These are phyloP conservation scores for Aspergillus biplanus DNA, from an alignment of 495 filamentous ascomycete genomes.

Conservation along the genomic window DNA sequence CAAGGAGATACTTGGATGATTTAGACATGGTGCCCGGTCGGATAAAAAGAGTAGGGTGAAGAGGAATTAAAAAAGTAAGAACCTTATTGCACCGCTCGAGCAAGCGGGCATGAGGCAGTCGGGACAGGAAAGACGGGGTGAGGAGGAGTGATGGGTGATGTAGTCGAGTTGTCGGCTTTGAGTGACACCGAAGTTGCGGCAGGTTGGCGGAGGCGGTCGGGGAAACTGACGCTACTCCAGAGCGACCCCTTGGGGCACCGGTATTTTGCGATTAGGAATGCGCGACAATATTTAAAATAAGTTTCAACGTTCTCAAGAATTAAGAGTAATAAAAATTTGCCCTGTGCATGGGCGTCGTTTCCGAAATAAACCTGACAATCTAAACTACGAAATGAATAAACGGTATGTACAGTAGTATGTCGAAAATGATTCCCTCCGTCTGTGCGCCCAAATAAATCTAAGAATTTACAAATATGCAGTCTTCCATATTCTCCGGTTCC, in stretches of 20 bases:
- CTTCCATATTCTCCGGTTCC: not conserved
- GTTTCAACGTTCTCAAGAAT: too few relatives aligned
- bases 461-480: not conserved
- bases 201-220: conserved; percentile 24
- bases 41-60: conserved; percentile 5
- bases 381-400: not conserved
- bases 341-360: not conserved
- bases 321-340: not conserved
- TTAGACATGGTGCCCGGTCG: conserved; percentile 56
- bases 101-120: conserved; percentile 27
- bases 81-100: conserved; percentile 12
- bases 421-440: conserved; percentile 8
- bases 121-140: conserved; percentile 11
- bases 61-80: not conserved
- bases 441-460: conserved; percentile 12
- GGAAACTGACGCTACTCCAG: not conserved
- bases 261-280: not conserved
- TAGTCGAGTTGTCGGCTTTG: conserved; percentile 20
- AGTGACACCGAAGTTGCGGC: conserved; percentile 24
- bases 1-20: conserved; percentile 65
- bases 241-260: not conserved
- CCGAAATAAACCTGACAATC: not conserved
- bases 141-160: conserved; percentile 12
- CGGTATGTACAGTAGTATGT: conserved; percentile 22
- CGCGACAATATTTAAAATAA: too few relatives aligned